Evolutionary conservation across 805 yeast species (phyloP), one percentile per base, ranked within the genome.

Genomic region (Metschnikowia lachancei): DNA sequence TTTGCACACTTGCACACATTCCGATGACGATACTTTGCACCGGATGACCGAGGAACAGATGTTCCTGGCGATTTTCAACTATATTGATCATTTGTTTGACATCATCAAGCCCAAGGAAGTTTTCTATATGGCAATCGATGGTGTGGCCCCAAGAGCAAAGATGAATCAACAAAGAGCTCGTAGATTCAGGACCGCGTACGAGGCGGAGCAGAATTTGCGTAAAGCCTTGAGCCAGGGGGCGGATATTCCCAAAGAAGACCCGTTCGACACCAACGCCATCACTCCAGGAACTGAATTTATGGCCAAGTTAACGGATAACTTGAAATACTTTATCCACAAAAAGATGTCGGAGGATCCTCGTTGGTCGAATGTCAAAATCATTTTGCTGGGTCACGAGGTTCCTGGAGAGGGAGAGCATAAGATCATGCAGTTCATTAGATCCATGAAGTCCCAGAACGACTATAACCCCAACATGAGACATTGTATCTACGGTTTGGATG

Each of bases 351-450:
- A 86, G 42, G 98, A 92, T 62, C 71, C 91, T 11, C 80, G 82
- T 45, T 92, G 98, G 98, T 85, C 86, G 53, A 77, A 79, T 43
- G 74, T 88, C 43, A 78, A 86, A 45, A 77, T 92, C 50, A 75
- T 92, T 26, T 75, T 92, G 50, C 85, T 94, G 44, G 98, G 97
- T 31, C 97, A 89, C 59, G 96, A 91, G 65, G 97, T 88, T 16
- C 98, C 98, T 3, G 98, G 98, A 56, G 98, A 92, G 74, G 98
- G 98, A 68, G 98, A 92, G 70, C 98, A 92, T 69, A 92, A 92
- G 62, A 90, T 92, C 56, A 92, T 91, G 97, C 88, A 88, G 58
- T 89, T 80, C 58, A 89, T 92, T 54, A 82, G 97, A 68, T 70
- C 80, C 36, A 76, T 82, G 67, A 85, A 87, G 63, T 78, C 91